A percentile compares a stretch with the other conserved stretches of the same genome.
phyloP scores from a whole-genome alignment of 23 red algal genomes.

The Gracilaria domingensis region DNA sequence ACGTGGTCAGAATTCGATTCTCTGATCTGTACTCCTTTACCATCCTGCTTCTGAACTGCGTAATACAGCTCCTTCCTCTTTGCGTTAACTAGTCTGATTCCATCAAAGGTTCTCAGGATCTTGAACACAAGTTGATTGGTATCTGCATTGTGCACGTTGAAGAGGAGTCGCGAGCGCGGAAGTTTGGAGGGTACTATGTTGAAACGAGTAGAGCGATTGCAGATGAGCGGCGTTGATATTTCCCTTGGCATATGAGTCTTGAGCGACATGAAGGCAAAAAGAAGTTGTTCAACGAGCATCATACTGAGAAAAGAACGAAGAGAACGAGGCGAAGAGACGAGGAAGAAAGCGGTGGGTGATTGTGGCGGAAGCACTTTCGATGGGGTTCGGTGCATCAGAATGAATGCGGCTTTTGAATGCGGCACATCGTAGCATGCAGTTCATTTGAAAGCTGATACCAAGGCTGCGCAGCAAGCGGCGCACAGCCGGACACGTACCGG shows the following conservation, averaged over 20 bases:
- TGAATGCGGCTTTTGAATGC: too few species aligned
- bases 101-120: not conserved
- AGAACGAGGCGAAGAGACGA: too few species aligned
- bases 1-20: not conserved
- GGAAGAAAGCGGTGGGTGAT: too few species aligned
- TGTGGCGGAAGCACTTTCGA: too few species aligned
- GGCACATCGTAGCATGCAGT: too few species aligned
- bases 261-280: not conserved
- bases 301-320: not conserved
- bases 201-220: not conserved
- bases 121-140: conserved; percentile 1
- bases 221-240: not conserved
- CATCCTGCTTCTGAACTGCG: not conserved
- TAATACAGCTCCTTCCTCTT: not conserved
- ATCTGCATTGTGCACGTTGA: not conserved
- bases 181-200: not conserved
- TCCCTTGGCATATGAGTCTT: not conserved
- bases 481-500: too few species aligned
- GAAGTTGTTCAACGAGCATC: not conserved
- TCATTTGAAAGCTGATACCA: too few species aligned
- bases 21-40: not conserved
- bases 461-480: too few species aligned
- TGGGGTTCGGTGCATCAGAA: too few species aligned
- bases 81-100: not conserved
- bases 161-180: not conserved